A percentile compares a stretch with the other conserved stretches of the same genome.
Conservation (phyloP, 768 basidiomycete genomes). For the Tricholoma furcatifolium region DNA sequence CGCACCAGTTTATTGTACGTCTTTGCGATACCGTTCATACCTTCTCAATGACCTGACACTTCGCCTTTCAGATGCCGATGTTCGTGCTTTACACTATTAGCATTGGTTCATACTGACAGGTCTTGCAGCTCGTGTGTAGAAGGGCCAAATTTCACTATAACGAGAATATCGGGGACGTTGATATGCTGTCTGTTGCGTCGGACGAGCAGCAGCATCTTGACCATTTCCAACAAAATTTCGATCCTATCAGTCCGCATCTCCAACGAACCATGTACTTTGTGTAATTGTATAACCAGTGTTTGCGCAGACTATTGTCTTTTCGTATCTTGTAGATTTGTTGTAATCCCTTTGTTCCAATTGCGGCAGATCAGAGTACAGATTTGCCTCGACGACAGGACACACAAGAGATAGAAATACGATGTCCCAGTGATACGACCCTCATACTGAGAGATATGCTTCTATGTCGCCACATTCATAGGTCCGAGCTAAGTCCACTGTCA, state of each 20-base stretch:
- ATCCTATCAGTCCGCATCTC: conserved; percentile 26
- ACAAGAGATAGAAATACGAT: no score
- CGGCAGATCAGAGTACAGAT: no score
- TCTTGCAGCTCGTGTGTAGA: conserved; percentile 48
- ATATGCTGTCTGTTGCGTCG: conserved; percentile 35
- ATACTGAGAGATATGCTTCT: no score
- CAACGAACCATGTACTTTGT: conserved; percentile 30
- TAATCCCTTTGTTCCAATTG: no score
- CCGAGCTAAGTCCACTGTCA: no score
- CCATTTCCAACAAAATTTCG: conserved; percentile 33
- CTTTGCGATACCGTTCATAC: background rate
- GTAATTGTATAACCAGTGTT: conserved; percentile 2
- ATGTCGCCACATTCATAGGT: no score
- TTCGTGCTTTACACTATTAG: conserved; percentile 23
- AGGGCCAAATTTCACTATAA: conserved; percentile 53
- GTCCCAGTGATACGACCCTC: no score
- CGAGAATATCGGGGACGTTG: conserved; percentile 31
- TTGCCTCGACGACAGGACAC: no score
- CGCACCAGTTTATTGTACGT: conserved; percentile 69
- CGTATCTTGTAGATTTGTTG: no score
- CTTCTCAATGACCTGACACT: background rate
- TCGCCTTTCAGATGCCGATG: conserved; percentile 58
- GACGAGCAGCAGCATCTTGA: conserved; percentile 22
- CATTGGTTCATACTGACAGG: background rate
- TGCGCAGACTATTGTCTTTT: no score